Conservation (phyloP, 1,284 basidiomycete species). For the Pterulicium gracile region DNA sequence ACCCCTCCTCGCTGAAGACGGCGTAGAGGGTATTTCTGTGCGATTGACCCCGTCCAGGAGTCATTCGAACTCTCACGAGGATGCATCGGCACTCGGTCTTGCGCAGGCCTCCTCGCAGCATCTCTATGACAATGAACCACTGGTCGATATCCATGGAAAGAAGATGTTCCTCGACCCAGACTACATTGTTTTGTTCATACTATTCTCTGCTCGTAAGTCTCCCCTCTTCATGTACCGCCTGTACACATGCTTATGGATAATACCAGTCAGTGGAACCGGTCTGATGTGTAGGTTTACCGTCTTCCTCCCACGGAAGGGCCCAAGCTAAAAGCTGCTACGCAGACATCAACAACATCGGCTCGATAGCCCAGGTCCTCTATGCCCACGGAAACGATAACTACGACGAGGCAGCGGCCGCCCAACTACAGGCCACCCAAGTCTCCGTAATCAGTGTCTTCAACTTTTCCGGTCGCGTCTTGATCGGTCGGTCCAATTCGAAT, state of each 20-base stretch:
- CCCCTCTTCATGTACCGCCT: not conserved
- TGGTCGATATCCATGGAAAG: not conserved
- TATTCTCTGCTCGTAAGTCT: conserved; percentile 59
- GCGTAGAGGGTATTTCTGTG: not conserved
- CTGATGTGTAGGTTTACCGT: conserved; percentile 65
- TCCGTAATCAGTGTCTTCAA: conserved; percentile 81
- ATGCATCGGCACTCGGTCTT: no score
- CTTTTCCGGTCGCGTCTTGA: conserved; percentile 69
- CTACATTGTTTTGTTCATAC: conserved; percentile 67
- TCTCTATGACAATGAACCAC: not conserved
- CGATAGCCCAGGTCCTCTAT: conserved; percentile 79
- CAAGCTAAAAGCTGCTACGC: no score
- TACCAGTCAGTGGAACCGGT: conserved; percentile 75
- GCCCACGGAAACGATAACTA: conserved; percentile 54
- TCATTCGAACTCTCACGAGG: no score
- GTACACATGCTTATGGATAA: conserved; percentile 6
- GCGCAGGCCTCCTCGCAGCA: no score
- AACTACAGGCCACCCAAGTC: conserved; percentile 81
- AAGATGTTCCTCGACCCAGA: conserved; percentile 28
- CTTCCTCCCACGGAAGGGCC: no score
- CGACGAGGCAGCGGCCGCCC: conserved; percentile 54
- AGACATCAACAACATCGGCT: conserved; percentile 96
- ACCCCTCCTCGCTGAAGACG: not conserved
- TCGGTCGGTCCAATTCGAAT: conserved; percentile 36
- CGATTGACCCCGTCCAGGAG: not conserved